Evolutionary conservation across 2,329 filamentous ascomycete species (phyloP).

Genomic region (Trichoderma afroharzianum): DNA sequence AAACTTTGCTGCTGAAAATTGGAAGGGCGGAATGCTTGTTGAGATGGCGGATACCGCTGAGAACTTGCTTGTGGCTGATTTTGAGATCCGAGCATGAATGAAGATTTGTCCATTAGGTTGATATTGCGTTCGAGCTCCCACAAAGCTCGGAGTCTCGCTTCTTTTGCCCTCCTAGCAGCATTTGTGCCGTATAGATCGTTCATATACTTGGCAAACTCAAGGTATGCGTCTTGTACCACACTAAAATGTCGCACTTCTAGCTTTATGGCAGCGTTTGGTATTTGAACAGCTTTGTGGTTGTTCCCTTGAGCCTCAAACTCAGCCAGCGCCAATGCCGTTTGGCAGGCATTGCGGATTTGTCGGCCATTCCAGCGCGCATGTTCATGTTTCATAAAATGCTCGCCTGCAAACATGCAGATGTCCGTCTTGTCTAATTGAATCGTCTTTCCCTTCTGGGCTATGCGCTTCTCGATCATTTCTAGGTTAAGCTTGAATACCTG

Average conservation of each 20-base stretch:
- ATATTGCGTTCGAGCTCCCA: neutral
- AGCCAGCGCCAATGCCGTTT: conserved; percentile 27
- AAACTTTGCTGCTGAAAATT: neutral
- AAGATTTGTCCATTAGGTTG: neutral
- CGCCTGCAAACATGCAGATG: neutral
- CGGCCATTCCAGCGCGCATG: conserved; percentile 18
- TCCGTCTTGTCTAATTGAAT: neutral
- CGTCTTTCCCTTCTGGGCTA: neutral
- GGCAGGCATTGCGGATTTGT: conserved; percentile 23
- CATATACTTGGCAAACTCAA: conserved; percentile 23
- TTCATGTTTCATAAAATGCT: neutral
- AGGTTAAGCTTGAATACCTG: conserved; percentile 19
- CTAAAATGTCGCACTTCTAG: conserved; percentile 20
- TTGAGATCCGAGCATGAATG: neutral
- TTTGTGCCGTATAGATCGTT: conserved; percentile 6
- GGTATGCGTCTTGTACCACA: conserved; percentile 21
- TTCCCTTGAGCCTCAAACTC: conserved; percentile 30
- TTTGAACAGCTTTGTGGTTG: conserved; percentile 15
- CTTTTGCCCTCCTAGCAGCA: neutral
- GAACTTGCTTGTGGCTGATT: neutral
- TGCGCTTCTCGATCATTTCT: conserved; percentile 22
- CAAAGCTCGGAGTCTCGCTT: neutral
- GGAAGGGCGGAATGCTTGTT: neutral
- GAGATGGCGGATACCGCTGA: neutral
- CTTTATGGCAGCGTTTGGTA: conserved; percentile 15